Evolutionary conservation across 1,139 yeast species (phyloP), one percentile per base, ranked within the genome.

Genomic region (Kluyveromyces sp.): DNA sequence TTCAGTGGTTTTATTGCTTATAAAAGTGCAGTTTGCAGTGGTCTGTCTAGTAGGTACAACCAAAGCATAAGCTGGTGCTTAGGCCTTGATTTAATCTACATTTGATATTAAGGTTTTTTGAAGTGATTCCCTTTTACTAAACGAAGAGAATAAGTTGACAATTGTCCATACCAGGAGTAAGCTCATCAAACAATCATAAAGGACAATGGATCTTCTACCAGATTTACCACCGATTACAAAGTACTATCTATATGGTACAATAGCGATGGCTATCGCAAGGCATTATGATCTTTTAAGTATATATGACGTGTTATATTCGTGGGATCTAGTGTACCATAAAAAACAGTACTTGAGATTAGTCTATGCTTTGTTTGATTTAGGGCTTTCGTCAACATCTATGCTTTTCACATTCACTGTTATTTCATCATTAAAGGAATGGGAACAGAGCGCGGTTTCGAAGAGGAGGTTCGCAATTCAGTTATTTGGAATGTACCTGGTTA

Each of bases 261-360:
- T 61, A 7, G 55, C 50, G 21, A 46, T 60, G 32, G 53, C 62
- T 2, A 49, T 58, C n/a, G 47, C 59, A 15, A 52, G 55, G 7
- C 48, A 56, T 25, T 52, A 59, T 3, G 51, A 56, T 7, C 42
- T 59, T 3, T 46, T 62, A 4, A 59, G 59, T 32, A 46, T 54
- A 2, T 44, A 55, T 3, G 55, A 53, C 47, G 45, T 53, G 25
- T 40, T 60, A 29, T 62, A 61, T 48, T 58, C 50, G 39, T 62
- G 53, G 48, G 65, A 61, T 35, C 48, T 59, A 27, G 64, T 55
- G n/a, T 60, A 61, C 49, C 54, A 50, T 43, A 61, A 53, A 45
- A 57, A 59, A 7, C 65, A 63, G 40, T 61, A 58, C 34, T 53
- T 51, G 43, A 48, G 65, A 41, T 45, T 63, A 25, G n/a, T 61